phyloP scores from a whole-genome alignment of 306 rosid species.

The Quercus bicolor region DNA sequence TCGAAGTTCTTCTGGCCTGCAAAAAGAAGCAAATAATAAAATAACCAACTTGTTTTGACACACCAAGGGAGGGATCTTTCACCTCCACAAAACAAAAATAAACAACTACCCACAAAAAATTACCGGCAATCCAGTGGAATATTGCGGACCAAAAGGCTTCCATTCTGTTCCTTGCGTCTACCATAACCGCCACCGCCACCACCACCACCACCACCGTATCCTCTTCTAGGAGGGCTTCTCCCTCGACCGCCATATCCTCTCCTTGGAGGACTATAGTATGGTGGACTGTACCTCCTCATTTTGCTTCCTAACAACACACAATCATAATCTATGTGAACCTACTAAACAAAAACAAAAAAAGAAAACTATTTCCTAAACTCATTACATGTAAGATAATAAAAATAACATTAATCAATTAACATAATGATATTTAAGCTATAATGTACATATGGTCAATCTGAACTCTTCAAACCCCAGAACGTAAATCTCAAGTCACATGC shows the following conservation, averaged over 20 bases:
- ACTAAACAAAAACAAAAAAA: neutral
- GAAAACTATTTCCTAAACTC: neutral
- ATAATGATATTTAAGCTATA: neutral
- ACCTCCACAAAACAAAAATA: neutral
- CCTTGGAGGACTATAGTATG: conserved; percentile 88
- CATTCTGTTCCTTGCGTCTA: conserved; percentile 72
- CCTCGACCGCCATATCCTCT: conserved; percentile 86
- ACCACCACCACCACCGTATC: conserved; percentile 45
- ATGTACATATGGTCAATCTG: neutral
- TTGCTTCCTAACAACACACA: conserved; percentile 1
- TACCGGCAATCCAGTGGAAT: conserved; percentile 89
- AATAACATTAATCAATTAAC: neutral
- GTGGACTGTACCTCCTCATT: conserved; percentile 95
- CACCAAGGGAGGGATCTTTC: neutral
- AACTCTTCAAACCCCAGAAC: neutral
- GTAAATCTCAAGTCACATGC: neutral
- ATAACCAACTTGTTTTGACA: neutral
- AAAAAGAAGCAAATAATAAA: neutral
- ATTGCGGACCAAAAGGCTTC: conserved; percentile 94
- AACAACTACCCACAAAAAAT: neutral
- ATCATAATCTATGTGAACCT: neutral
- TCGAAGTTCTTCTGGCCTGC: conserved; percentile 83
- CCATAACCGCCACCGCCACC: conserved; percentile 35
- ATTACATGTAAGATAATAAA: neutral
- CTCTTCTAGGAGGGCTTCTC: conserved; percentile 42